Conservation (phyloP, 192 early-diverging fungal species). For the Funneliformis mosseae region DNA sequence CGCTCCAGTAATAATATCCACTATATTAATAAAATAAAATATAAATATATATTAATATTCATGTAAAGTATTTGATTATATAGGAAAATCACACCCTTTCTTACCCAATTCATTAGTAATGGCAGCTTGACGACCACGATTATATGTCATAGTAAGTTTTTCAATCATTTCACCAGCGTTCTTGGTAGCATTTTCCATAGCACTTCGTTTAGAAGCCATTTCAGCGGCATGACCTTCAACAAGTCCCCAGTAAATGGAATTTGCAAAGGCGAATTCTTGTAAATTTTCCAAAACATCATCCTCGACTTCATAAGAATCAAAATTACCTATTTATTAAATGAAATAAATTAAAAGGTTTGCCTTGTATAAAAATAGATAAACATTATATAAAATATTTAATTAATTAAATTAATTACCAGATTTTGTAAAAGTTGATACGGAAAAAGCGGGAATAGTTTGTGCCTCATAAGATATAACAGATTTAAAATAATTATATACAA, state of each 20-base stretch:
- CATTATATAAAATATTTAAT: background rate
- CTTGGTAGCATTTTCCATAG: slow-evolving; percentile 99
- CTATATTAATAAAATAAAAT: slow-evolving; percentile 27
- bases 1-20: slow-evolving; percentile 97
- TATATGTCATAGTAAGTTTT: slow-evolving; percentile 94
- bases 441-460: slow-evolving; percentile 62
- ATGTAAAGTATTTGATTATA: background rate
- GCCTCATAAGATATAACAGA: slow-evolving; percentile 95
- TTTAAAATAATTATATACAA: slow-evolving; percentile 94
- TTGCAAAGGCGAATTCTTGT: slow-evolving; percentile 93
- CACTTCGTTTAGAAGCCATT: slow-evolving; percentile 93
- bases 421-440: slow-evolving; percentile 68
- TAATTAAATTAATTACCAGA: too few relatives aligned
- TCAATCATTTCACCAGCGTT: slow-evolving; percentile 98
- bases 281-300: slow-evolving; percentile 85
- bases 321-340: slow-evolving; percentile 56
- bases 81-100: slow-evolving; percentile 44
- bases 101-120: slow-evolving; percentile 93
- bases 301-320: slow-evolving; percentile 91
- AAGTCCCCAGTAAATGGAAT: slow-evolving; percentile 93
- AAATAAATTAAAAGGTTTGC: background rate
- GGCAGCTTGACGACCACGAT: slow-evolving; percentile 95
- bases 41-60: background rate
- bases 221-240: slow-evolving; percentile 96
- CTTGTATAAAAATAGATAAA: background rate